Conservation (phyloP, 306 rosid genomes). For the Cucurbita ficifolia region DNA sequence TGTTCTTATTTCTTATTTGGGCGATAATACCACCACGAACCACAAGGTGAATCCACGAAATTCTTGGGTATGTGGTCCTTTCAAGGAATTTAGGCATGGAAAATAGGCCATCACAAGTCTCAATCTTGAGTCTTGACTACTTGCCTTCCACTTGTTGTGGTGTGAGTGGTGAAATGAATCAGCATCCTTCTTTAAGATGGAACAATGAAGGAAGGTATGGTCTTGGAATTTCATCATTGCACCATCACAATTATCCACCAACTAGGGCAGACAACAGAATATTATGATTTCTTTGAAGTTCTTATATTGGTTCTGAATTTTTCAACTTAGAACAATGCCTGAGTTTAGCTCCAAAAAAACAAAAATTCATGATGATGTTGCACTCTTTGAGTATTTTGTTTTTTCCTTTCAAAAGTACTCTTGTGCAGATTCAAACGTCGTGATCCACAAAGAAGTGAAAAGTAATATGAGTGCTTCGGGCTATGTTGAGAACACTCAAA, state of each 20-base stretch:
- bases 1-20: too few relatives aligned
- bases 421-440: too few relatives aligned
- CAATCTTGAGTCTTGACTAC: not conserved
- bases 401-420: too few relatives aligned
- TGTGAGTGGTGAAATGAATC: not conserved
- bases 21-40: too few relatives aligned
- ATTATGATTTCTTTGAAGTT: not conserved
- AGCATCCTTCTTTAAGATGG: not conserved
- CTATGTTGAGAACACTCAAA: too few relatives aligned
- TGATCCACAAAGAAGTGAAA: too few relatives aligned
- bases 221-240: slow-evolving; percentile 1
- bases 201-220: not conserved
- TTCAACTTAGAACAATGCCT: not conserved
- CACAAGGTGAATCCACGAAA: not conserved
- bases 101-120: not conserved
- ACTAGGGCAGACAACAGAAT: not conserved
- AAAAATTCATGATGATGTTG: too few relatives aligned
- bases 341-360: not conserved
- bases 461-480: too few relatives aligned
- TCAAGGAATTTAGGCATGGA: not conserved
- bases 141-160: slow-evolving; percentile 1
- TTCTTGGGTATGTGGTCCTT: not conserved
- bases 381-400: too few relatives aligned
- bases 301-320: not conserved
- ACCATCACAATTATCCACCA: not conserved